These are phyloP conservation scores for Exophiala xenobiotica DNA, from an alignment of 2,329 filamentous ascomycete genomes.

Conservation along the genomic window DNA sequence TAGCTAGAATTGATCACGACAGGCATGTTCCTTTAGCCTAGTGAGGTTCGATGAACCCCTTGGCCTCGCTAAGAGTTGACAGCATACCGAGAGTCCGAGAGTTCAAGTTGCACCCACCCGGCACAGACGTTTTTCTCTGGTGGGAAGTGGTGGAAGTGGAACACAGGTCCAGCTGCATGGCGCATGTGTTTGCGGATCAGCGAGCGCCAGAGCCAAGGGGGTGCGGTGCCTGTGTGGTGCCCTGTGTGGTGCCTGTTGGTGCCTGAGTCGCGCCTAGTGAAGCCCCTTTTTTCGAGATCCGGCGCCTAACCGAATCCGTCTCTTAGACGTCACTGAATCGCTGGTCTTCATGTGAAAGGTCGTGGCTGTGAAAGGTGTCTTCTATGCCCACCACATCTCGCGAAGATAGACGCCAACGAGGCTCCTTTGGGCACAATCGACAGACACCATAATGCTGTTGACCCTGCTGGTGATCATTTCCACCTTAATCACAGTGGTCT, in stretches of 20 bases:
- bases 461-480: conserved; percentile 41
- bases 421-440: too few species aligned
- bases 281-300: background rate
- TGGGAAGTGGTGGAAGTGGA: too few species aligned
- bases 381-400: too few species aligned
- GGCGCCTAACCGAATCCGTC: background rate
- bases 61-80: conserved; percentile 1
- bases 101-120: background rate
- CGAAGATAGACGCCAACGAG: too few species aligned
- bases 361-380: background rate
- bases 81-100: background rate
- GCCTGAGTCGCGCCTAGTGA: background rate
- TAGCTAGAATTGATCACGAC: background rate
- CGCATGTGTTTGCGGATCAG: too few species aligned
- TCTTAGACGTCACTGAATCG: background rate
- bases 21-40: background rate
- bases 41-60: background rate
- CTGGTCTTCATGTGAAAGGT: too few species aligned
- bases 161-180: too few species aligned
- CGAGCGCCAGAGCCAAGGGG: too few species aligned
- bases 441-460: conserved; percentile 33
- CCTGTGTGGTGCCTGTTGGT: too few species aligned
- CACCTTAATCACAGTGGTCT: conserved; percentile 50
- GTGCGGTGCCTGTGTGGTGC: too few species aligned
- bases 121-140: background rate